Conservation (phyloP, 2,329 filamentous ascomycete species). For the Ceratocystis variospora region DNA sequence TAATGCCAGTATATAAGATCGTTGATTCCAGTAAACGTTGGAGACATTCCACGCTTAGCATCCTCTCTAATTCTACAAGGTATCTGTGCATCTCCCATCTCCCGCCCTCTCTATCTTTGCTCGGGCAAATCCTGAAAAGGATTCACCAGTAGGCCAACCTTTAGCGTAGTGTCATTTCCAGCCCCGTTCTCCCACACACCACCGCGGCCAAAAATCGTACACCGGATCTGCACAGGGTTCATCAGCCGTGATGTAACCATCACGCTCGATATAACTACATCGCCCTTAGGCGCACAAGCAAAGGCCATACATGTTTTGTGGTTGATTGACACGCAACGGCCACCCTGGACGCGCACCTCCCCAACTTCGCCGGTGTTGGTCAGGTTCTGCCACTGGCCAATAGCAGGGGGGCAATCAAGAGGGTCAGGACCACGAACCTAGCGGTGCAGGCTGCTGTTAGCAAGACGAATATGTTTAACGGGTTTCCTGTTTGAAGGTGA, state of each 20-base stretch:
- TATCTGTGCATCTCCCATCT: neutral
- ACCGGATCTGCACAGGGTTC: constrained; percentile 16
- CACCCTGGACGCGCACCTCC: constrained; percentile 6
- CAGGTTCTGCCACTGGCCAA: constrained; percentile 14
- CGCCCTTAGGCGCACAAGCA: constrained; percentile 16
- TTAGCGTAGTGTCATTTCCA: constrained; percentile 9
- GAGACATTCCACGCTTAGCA: neutral
- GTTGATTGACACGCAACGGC: constrained; percentile 16
- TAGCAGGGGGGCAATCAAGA: constrained; percentile 16
- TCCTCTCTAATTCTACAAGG: neutral
- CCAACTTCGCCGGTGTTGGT: neutral
- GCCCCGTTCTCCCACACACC: constrained; percentile 14
- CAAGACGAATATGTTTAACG: neutral
- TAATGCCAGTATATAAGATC: too few relatives aligned
- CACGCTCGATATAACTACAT: constrained; percentile 10
- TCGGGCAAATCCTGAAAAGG: constrained; percentile 10
- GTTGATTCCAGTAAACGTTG: too few relatives aligned
- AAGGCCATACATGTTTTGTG: constrained; percentile 15
- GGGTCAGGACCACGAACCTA: constrained; percentile 16
- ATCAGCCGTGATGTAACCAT: constrained; percentile 15
- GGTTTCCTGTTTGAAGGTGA: neutral
- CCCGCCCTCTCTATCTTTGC: neutral
- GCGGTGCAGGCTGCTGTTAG: neutral
- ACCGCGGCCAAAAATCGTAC: constrained; percentile 7
- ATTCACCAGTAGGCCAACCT: constrained; percentile 15